These are phyloP conservation scores for Lyophyllum semitale DNA, from an alignment of 768 basidiomycete genomes.

Conservation along the genomic window DNA sequence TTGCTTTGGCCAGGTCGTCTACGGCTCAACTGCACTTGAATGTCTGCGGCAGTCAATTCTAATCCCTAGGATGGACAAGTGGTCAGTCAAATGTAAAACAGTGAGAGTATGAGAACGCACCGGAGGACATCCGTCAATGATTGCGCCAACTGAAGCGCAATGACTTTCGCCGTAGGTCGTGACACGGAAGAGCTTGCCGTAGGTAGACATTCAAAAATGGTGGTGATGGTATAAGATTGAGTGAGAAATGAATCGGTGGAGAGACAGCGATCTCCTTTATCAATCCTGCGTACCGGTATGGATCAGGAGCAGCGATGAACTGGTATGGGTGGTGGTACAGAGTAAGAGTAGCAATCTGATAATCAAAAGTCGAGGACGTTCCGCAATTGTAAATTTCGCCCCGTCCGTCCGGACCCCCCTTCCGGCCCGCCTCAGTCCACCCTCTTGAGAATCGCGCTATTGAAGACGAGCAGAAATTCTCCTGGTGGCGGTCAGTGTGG, in stretches of 20 bases:
- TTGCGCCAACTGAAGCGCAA: constrained; percentile 94
- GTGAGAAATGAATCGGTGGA: constrained; percentile 1
- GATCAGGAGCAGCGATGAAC: neutral
- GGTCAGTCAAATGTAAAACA: constrained; percentile 2
- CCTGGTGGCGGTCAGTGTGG: too few species aligned
- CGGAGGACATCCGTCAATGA: constrained; percentile 96
- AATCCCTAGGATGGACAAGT: constrained; percentile 63
- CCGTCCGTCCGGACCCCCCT: too few species aligned
- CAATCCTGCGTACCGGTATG: neutral
- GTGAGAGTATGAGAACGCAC: constrained; percentile 44
- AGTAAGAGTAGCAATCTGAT: constrained; percentile 7
- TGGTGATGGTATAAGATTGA: neutral
- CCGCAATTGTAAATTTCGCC: too few species aligned
- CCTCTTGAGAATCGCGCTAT: too few species aligned
- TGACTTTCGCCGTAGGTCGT: constrained; percentile 99
- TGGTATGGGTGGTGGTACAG: constrained; percentile 9
- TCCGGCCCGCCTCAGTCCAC: too few species aligned
- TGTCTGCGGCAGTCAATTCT: constrained; percentile 74
- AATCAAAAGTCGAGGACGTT: too few species aligned
- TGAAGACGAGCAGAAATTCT: too few species aligned
- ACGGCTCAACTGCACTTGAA: constrained; percentile 89
- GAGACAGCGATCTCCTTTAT: neutral
- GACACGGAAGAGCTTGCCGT: constrained; percentile 88
- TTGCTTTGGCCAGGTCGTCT: constrained; percentile 95
- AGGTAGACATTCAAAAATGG: constrained; percentile 76